Evolutionary conservation across 495 filamentous ascomycete species (phyloP).

Genomic region (Aeminium ludgeri): DNA sequence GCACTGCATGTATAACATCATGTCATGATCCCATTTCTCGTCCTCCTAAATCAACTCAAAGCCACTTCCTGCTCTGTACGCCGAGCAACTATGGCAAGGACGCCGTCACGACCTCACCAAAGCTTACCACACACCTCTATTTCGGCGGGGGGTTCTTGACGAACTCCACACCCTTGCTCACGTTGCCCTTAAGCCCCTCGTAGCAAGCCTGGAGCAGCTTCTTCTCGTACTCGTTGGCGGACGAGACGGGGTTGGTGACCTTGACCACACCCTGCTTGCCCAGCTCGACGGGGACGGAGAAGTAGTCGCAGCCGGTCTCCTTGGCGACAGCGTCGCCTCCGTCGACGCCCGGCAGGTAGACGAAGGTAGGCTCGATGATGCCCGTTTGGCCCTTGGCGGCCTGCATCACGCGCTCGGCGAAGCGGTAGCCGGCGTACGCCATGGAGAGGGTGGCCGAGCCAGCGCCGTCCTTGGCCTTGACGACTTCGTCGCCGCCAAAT

Average conservation of each 20-base stretch:
- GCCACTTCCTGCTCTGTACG: too few relatives aligned
- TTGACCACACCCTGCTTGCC: constrained; percentile 78
- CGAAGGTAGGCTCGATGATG: constrained; percentile 82
- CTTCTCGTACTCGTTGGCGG: constrained; percentile 68
- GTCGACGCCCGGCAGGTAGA: constrained; percentile 78
- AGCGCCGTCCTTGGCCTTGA: constrained; percentile 89
- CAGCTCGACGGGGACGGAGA: constrained; percentile 87
- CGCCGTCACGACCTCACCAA: too few relatives aligned
- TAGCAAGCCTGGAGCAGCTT: constrained; percentile 58
- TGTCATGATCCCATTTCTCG: too few relatives aligned
- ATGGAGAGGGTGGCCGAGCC: constrained; percentile 94
- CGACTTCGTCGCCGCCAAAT: constrained; percentile 96
- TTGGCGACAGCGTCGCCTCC: constrained; percentile 74
- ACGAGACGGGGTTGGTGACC: constrained; percentile 57
- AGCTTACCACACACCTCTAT: too few relatives aligned
- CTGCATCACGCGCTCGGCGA: constrained; percentile 84
- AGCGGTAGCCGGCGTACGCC: constrained; percentile 91
- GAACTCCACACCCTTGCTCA: constrained; percentile 83
- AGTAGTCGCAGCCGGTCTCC: constrained; percentile 75
- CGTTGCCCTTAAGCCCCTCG: constrained; percentile 72
- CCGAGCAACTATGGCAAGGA: too few relatives aligned
- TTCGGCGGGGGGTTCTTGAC: constrained; percentile 54
- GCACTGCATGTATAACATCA: too few relatives aligned
- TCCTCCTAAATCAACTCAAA: too few relatives aligned
- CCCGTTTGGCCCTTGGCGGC: constrained; percentile 74